Evolutionary conservation across 2,329 filamentous ascomycete species (phyloP).

Genomic region (Coleophoma cylindrospora): DNA sequence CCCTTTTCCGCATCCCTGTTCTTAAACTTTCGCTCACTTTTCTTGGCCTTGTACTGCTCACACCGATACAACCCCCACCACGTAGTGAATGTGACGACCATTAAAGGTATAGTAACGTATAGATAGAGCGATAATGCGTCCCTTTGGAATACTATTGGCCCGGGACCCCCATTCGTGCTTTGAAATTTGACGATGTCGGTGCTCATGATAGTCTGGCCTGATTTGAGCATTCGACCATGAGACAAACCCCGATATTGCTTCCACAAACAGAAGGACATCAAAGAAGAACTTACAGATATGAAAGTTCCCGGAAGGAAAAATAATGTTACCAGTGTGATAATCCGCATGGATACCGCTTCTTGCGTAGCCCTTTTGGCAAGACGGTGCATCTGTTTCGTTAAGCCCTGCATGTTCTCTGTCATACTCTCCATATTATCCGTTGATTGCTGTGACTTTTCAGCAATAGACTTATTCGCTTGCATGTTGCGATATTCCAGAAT

Average conservation of each 20-base stretch:
- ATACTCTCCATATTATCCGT: constrained; percentile 16
- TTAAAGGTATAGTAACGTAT: constrained; percentile 29
- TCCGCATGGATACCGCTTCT: constrained; percentile 35
- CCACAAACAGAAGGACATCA: neutral
- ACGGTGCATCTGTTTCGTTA: too few species aligned
- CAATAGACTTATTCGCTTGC: constrained; percentile 24
- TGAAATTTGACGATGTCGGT: constrained; percentile 29
- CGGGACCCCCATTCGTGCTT: constrained; percentile 1
- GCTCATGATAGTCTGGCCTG: constrained; percentile 34
- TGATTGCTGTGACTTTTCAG: constrained; percentile 17
- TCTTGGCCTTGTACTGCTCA: constrained; percentile 6
- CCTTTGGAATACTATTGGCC: constrained; percentile 11
- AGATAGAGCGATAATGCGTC: constrained; percentile 28
- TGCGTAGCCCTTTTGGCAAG: constrained; percentile 30
- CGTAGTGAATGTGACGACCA: constrained; percentile 25
- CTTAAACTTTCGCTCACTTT: constrained; percentile 4
- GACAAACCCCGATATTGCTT: neutral
- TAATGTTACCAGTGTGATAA: constrained; percentile 35
- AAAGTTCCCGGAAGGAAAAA: constrained; percentile 38
- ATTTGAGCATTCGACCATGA: neutral
- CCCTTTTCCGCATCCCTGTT: too few species aligned
- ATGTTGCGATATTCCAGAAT: constrained; percentile 29
- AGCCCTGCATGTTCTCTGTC: constrained; percentile 24
- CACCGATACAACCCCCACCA: constrained; percentile 29
- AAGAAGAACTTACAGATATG: constrained; percentile 28